Conservation (phyloP, 2,329 filamentous ascomycete species). For the Ophiocordyceps camponoti-floridani region DNA sequence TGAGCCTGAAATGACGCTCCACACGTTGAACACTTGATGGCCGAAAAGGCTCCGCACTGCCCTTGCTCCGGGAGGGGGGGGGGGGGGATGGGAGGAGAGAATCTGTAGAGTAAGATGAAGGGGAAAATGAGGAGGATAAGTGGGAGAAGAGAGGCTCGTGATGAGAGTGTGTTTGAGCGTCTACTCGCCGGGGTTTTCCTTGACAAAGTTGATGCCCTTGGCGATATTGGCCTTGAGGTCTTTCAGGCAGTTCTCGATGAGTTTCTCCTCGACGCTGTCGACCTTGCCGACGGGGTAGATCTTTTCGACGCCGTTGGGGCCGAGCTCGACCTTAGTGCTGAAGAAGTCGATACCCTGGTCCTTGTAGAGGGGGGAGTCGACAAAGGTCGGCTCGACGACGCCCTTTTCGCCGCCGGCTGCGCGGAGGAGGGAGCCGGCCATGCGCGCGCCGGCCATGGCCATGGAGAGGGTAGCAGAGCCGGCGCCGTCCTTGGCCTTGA, state of each 20-base stretch:
- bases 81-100: background rate
- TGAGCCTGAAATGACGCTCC: background rate
- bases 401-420: conserved; percentile 87
- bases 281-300: conserved; percentile 76
- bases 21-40: no score
- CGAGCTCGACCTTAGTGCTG: conserved; percentile 85
- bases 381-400: conserved; percentile 88
- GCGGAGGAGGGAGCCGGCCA: conserved; percentile 84
- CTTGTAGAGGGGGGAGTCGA: conserved; percentile 96
- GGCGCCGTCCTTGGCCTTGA: conserved; percentile 96
- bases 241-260: conserved; percentile 67
- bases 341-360: conserved; percentile 97
- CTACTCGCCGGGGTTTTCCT: conserved; percentile 43
- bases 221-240: conserved; percentile 91
- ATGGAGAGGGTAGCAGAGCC: conserved; percentile 96
- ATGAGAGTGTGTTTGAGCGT: background rate
- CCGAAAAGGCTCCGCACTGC: no score
- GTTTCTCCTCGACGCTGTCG: conserved; percentile 71
- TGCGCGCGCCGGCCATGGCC: conserved; percentile 79
- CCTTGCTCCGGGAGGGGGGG: no score
- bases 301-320: conserved; percentile 89
- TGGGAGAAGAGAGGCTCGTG: background rate
- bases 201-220: conserved; percentile 58
- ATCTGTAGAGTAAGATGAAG: no score
- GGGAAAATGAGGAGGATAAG: background rate